A percentile compares a stretch with the other conserved stretches of the same genome.
Conservation (phyloP, 2,329 filamentous ascomycete species). For the Blastomyces silverae region DNA sequence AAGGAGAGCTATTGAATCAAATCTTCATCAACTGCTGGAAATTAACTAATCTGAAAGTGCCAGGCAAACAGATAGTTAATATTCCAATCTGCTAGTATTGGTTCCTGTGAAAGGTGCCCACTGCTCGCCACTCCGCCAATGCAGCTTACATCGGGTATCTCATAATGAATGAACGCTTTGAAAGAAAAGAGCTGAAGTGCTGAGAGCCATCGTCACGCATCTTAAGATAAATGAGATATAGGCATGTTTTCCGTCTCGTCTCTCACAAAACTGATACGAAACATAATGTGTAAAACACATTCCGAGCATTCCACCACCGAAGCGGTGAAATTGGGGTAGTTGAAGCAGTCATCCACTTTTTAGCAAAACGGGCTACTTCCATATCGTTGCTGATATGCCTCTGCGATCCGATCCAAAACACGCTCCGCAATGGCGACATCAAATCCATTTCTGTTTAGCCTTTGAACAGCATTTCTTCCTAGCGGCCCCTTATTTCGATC, state of each 20-base stretch:
- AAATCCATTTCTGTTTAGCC: constrained; percentile 18
- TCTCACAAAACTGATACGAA: too few species aligned
- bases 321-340: too few species aligned
- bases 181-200: too few species aligned
- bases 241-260: too few species aligned
- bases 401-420: constrained; percentile 14
- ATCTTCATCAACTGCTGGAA: neutral
- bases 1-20: neutral
- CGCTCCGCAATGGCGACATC: constrained; percentile 12
- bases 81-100: neutral
- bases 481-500: constrained; percentile 14
- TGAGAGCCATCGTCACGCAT: too few species aligned
- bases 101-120: too few species aligned
- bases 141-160: too few species aligned
- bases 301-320: too few species aligned
- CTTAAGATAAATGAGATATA: too few species aligned
- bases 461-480: constrained; percentile 13
- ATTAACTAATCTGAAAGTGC: neutral
- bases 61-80: neutral
- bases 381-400: constrained; percentile 13
- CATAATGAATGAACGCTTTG: too few species aligned
- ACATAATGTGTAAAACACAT: too few species aligned
- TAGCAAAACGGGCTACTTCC: constrained; percentile 4
- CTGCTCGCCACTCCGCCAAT: too few species aligned
- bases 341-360: neutral